Base-by-base conservation (phyloP, 495 filamentous ascomycete genomes). In the Aspergillus haitiensis region DNA sequence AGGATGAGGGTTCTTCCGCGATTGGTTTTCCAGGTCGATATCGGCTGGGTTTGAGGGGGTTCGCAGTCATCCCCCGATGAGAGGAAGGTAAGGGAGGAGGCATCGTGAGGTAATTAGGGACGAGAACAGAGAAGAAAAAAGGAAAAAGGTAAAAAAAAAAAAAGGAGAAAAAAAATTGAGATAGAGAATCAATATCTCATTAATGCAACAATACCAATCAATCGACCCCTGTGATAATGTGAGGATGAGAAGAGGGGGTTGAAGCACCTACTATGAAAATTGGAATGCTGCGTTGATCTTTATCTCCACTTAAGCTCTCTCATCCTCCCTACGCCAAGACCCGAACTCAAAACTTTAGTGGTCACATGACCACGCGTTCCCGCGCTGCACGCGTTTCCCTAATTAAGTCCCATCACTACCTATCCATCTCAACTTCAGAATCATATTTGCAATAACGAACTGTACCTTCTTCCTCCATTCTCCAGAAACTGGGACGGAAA, bases 31-130 rank as follows among this genome's bases (percentile, higher is more conserved):
- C 93, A 35, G 92, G 87, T 44, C 92, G 85, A 70, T 97, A 89
- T 27, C 95, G 88, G 50, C 63, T 57, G 1, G 93, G 89, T 65
- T 86, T 86, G 60, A 88, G 73, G 5, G 91, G 92, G 70, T 98
- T 97, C 45, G 91, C 91, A 65, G 93, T 97, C 93, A 98, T 97
- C 60, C 90, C 87, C 76, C 92, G 93, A 54, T 75, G 71, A n/a
- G 66, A 59, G 55, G 75, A 75, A 32, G 75, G 74, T 37, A 78
- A 69, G 8, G 74, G 76, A 54, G 76, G 77, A 64, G 91, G 88
- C 92, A 96, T 96, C 55, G 64, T 79, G 77, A 53, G 54, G 60
- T 27, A 40, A 52, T 42, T 16, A 44, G 9, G 31, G 2, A 18
- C 9, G 15, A 15, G 37, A 27, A 42, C 42, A 8, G 21, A 27